Evolutionary conservation across 805 yeast species (phyloP).

Genomic region (Candida loeiensis): DNA sequence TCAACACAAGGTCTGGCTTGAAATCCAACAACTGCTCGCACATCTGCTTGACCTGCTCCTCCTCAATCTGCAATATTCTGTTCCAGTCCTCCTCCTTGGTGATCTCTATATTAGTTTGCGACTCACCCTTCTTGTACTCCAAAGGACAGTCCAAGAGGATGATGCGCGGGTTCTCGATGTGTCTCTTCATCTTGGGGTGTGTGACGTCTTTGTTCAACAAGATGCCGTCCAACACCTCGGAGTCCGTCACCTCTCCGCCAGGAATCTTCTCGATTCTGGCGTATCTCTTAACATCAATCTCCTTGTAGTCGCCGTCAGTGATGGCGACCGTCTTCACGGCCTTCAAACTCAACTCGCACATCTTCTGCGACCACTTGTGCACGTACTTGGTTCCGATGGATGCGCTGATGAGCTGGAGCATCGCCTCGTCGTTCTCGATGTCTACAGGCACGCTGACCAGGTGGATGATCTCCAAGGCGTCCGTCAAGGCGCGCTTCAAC

Average conservation of each 20-base stretch:
- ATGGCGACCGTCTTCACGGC: conserved; percentile 83
- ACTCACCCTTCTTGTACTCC: conserved; percentile 98
- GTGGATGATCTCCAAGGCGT: conserved; percentile 85
- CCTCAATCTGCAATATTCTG: conserved; percentile 92
- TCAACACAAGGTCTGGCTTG: conserved; percentile 91
- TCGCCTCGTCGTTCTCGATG: conserved; percentile 74
- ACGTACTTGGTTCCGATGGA: conserved; percentile 96
- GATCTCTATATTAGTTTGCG: conserved; percentile 96
- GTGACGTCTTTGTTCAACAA: conserved; percentile 94
- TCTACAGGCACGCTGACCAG: conserved; percentile 83
- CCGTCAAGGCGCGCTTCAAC: conserved; percentile 82
- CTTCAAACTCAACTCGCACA: conserved; percentile 83
- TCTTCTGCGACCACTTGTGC: conserved; percentile 81
- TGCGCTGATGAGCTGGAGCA: conserved; percentile 81
- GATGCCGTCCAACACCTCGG: conserved; percentile 85
- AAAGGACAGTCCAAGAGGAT: conserved; percentile 91
- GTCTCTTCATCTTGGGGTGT: conserved; percentile 97
- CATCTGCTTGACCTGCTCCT: conserved; percentile 86
- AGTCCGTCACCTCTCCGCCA: conserved; percentile 94
- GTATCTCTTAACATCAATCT: conserved; percentile 90
- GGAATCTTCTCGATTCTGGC: conserved; percentile 94
- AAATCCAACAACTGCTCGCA: conserved; percentile 81
- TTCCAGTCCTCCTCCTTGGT: conserved; percentile 96
- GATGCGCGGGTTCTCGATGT: conserved; percentile 83
- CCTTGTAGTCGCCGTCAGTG: conserved; percentile 60